Evolutionary conservation across 2,329 filamentous ascomycete species (phyloP).

Genomic region (Fusarium clavum): DNA sequence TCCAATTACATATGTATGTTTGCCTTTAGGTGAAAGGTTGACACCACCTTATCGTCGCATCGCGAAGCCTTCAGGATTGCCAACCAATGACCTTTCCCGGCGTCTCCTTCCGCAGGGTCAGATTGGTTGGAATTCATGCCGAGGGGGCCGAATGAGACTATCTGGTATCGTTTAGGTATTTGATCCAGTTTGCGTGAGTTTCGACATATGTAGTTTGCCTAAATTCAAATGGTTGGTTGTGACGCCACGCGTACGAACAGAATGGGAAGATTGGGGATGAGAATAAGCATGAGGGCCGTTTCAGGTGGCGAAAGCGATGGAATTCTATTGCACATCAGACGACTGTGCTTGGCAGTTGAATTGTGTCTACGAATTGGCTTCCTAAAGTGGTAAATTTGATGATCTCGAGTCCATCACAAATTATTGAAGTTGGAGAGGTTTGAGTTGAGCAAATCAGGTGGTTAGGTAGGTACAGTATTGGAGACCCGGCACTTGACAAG

Average conservation of each 20-base stretch:
- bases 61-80: neutral
- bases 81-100: neutral
- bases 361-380: neutral
- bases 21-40: neutral
- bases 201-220: slow-evolving; percentile 1
- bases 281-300: neutral
- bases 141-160: neutral
- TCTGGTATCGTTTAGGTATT: neutral
- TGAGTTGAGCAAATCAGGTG: neutral
- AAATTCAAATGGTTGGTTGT: neutral
- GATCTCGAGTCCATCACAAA: neutral
- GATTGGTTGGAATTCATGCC: neutral
- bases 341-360: neutral
- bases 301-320: neutral
- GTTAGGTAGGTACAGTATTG: slow-evolving; percentile 1
- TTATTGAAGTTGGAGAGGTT: neutral
- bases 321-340: neutral
- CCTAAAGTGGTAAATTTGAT: neutral
- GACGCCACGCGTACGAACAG: neutral
- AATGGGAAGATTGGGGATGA: neutral
- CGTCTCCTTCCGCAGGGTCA: neutral
- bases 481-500: slow-evolving; percentile 28
- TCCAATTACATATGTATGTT: neutral
- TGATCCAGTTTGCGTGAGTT: slow-evolving; percentile 5
- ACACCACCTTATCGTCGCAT: neutral